These are phyloP conservation scores for Rauvolfia tetraphylla DNA, from an alignment of 257 asterid genomes.

Conservation along the genomic window DNA sequence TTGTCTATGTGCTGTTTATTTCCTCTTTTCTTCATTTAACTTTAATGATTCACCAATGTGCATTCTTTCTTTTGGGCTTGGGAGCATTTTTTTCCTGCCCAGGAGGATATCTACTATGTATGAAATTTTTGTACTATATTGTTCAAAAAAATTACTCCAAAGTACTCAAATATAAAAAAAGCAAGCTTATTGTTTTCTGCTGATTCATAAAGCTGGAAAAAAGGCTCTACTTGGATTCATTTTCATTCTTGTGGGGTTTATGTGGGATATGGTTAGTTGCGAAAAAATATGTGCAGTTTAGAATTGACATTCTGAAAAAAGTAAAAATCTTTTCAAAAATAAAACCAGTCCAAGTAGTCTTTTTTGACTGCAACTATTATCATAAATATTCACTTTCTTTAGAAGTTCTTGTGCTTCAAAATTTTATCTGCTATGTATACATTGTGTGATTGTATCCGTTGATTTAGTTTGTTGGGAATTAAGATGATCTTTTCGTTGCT, in stretches of 20 bases:
- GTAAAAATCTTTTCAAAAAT: too few species aligned
- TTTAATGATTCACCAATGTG: not conserved
- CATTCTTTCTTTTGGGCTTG: not conserved
- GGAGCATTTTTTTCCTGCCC: not conserved
- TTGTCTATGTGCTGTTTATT: not conserved
- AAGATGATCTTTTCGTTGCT: too few species aligned
- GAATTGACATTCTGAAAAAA: too few species aligned
- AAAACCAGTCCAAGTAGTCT: too few species aligned
- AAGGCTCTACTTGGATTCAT: too few species aligned
- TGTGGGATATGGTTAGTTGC: too few species aligned
- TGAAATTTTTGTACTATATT: not conserved
- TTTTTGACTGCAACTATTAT: not conserved
- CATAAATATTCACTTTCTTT: not conserved
- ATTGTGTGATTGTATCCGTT: not conserved
- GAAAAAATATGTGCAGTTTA: too few species aligned
- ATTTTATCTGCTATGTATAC: not conserved
- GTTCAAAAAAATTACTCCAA: not conserved
- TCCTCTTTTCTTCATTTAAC: not conserved
- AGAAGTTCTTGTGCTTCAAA: not conserved
- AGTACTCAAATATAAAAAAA: not conserved
- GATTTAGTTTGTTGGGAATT: not conserved
- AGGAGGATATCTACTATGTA: too few species aligned
- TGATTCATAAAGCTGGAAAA: not conserved
- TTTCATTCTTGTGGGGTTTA: too few species aligned
- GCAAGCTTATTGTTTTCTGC: not conserved